A percentile compares a stretch with the other conserved stretches of the same genome.
Conservation (phyloP, 2,329 filamentous ascomycete species). For the Clonostachys byssicola region DNA sequence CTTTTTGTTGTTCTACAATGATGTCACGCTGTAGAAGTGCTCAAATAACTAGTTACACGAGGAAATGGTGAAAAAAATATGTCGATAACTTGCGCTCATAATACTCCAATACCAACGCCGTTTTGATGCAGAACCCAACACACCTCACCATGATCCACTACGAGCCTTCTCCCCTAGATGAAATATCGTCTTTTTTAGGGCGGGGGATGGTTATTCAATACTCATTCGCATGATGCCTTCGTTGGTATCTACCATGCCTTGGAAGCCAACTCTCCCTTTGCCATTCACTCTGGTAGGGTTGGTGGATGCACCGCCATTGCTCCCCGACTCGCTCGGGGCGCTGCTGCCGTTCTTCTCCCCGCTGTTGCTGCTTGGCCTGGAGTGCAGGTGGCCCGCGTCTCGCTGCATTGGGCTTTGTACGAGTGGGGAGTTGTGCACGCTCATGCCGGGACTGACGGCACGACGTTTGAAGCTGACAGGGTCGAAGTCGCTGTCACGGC, state of each 20-base stretch:
- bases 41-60: too few relatives aligned
- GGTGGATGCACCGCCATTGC: constrained; percentile 9
- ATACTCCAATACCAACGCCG: too few relatives aligned
- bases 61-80: too few relatives aligned
- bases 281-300: constrained; percentile 14
- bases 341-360: constrained; percentile 47
- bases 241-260: constrained; percentile 94
- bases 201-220: constrained; percentile 62
- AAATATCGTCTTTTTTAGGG: too few relatives aligned
- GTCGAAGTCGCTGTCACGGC: constrained; percentile 88
- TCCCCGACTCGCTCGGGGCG: constrained; percentile 46
- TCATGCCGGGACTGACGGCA: constrained; percentile 88
- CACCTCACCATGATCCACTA: too few relatives aligned
- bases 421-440: constrained; percentile 83
- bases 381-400: constrained; percentile 69
- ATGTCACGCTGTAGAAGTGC: too few relatives aligned
- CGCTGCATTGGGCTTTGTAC: constrained; percentile 79
- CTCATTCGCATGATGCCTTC: constrained; percentile 97
- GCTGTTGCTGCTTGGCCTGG: constrained; percentile 59
- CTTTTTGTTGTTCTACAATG: too few relatives aligned
- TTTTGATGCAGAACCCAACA: too few relatives aligned
- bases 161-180: too few relatives aligned
- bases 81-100: too few relatives aligned
- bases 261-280: constrained; percentile 69
- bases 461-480: constrained; percentile 83